Percentiles rank a stretch among this genome's conserved stretches.
These are phyloP conservation scores for Metschnikowia lochheadii DNA, from an alignment of 805 yeast genomes.

Conservation along the genomic window DNA sequence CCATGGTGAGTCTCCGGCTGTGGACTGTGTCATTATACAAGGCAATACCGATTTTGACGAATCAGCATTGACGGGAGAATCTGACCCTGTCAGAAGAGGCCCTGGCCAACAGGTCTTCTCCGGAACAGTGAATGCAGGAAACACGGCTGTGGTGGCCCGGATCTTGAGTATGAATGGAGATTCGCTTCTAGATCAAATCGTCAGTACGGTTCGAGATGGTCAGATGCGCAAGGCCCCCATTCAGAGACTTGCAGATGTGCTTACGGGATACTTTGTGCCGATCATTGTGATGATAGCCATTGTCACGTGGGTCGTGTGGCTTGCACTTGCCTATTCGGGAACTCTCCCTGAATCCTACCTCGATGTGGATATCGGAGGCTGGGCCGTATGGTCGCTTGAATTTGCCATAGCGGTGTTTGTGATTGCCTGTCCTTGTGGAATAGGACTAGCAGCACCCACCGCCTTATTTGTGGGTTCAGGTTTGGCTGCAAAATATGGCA, in stretches of 20 bases:
- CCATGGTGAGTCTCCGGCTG: conserved; percentile 59
- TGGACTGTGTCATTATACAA: conserved; percentile 49
- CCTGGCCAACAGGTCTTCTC: conserved; percentile 67
- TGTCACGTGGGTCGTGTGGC: conserved; percentile 67
- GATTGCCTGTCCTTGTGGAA: conserved; percentile 83
- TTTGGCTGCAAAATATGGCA: conserved; percentile 71
- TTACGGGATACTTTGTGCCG: conserved; percentile 75
- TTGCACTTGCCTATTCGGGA: conserved; percentile 52
- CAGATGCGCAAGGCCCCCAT: conserved; percentile 71
- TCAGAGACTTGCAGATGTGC: conserved; percentile 61
- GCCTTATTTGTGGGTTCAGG: conserved; percentile 79
- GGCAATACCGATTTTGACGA: conserved; percentile 54
- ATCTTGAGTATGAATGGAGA: conserved; percentile 57
- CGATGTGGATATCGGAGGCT: conserved; percentile 66
- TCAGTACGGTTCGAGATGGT: conserved; percentile 66
- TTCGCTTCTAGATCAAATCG: conserved; percentile 66
- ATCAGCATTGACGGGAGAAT: conserved; percentile 60
- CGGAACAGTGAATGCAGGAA: conserved; percentile 67
- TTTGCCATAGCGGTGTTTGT: conserved; percentile 79
- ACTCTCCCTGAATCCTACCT: conserved; percentile 50
- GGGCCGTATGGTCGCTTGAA: conserved; percentile 74
- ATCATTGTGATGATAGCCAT: conserved; percentile 57
- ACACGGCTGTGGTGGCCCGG: conserved; percentile 48
- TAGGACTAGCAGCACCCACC: conserved; percentile 82
- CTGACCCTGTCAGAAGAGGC: conserved; percentile 51